These are phyloP conservation scores for Euphorbia schlechtendalii DNA, from an alignment of 441 rosid genomes.

Conservation along the genomic window DNA sequence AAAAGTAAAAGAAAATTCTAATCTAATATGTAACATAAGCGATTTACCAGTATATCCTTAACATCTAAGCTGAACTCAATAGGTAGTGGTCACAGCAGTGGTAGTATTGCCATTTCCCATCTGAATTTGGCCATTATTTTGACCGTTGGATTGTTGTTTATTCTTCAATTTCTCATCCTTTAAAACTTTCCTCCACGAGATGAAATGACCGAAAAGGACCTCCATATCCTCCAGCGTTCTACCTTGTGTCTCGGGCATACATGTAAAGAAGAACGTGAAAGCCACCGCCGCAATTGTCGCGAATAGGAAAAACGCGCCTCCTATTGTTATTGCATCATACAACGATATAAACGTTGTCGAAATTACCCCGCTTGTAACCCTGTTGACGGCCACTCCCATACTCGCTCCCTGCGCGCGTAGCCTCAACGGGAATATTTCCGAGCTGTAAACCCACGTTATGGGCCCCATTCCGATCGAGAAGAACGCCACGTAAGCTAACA, in stretches of 20 bases:
- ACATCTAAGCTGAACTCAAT: neutral
- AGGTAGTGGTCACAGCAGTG: neutral
- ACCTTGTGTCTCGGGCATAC: conserved; percentile 73
- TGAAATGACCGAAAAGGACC: conserved; percentile 45
- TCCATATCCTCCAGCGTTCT: conserved; percentile 62
- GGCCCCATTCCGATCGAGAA: conserved; percentile 90
- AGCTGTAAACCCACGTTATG: conserved; percentile 67
- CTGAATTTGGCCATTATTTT: conserved; percentile 36
- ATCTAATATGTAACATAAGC: no score
- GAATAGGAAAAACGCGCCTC: conserved; percentile 73
- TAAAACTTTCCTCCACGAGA: conserved; percentile 30
- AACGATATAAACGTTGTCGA: conserved; percentile 48
- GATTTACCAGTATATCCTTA: conserved; percentile 23
- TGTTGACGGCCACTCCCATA: conserved; percentile 52
- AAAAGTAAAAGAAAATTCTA: no score
- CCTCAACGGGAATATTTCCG: conserved; percentile 76
- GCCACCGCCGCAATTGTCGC: conserved; percentile 43
- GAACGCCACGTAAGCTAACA: conserved; percentile 49
- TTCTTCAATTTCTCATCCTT: conserved; percentile 5
- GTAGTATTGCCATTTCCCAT: conserved; percentile 18
- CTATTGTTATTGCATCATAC: conserved; percentile 39
- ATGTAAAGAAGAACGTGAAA: conserved; percentile 49
- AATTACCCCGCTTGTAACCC: conserved; percentile 61
- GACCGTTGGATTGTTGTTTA: no score
- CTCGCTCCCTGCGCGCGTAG: conserved; percentile 76